phyloP scores from a whole-genome alignment of 2,329 filamentous ascomycete genomes.

The Shiraia sp. region DNA sequence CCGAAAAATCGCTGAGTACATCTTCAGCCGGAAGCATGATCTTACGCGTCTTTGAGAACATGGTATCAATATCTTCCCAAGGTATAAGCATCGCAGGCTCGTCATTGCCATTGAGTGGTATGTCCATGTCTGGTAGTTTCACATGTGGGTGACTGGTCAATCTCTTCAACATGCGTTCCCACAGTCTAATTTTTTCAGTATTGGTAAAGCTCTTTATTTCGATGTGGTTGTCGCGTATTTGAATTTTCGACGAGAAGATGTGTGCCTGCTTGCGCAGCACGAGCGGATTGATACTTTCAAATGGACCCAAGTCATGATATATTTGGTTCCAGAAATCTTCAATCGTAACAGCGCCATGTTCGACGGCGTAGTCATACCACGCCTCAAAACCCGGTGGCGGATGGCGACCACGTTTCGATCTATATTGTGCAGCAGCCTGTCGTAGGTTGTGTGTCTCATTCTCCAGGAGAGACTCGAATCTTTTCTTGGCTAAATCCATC shows the following conservation, averaged over 20 bases:
- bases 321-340: conserved; percentile 58
- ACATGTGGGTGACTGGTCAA: conserved; percentile 38
- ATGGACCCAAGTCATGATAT: conserved; percentile 54
- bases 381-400: conserved; percentile 55
- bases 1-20: conserved; percentile 8
- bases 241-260: conserved; percentile 43
- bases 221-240: conserved; percentile 46
- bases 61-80: conserved; percentile 49
- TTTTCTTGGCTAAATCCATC: conserved; percentile 36
- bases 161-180: conserved; percentile 49
- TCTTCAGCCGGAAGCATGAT: conserved; percentile 31
- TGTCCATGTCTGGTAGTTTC: conserved; percentile 52
- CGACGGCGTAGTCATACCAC: conserved; percentile 53
- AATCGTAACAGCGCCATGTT: conserved; percentile 48
- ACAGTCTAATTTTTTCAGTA: conserved; percentile 41
- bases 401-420: conserved; percentile 49
- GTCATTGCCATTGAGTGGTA: conserved; percentile 54
- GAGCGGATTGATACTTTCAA: conserved; percentile 51
- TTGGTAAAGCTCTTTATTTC: conserved; percentile 32
- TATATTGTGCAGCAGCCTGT: conserved; percentile 49
- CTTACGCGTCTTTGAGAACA: conserved; percentile 38
- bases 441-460: conserved; percentile 44
- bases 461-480: conserved; percentile 32
- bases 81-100: conserved; percentile 52
- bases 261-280: conserved; percentile 47